Evolutionary conservation across 129 eudicot species (phyloP), one percentile per base, ranked within the genome.

Genomic region (Gnaphalium uliginosum): DNA sequence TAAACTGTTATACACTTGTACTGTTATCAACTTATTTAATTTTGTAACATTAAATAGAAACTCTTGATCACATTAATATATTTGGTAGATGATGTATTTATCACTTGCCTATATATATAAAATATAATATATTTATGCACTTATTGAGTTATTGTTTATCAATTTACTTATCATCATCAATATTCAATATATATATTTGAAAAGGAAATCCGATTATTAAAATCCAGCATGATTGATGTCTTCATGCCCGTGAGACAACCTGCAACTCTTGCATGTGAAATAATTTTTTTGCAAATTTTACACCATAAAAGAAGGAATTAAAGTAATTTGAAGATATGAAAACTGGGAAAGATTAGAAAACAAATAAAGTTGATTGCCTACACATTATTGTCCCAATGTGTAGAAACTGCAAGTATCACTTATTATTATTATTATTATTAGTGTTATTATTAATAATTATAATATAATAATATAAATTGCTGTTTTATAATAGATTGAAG

Each of bases 241-340:
- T 24, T 59, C n/a, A 39, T 68, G 58, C 13, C 60, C 29, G 79
- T 43, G 10, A 78, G 76, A 69, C 71, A 35, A 51, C 61, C 30
- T 41, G 25, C 74, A 62, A 72, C 71, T 50, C 37, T 79, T 63
- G 68, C 82, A 71, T 79, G 82, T 78, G 77, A 78, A 71, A 62
- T 71, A n/a, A 58, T 24, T 60, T 39, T 37, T n/a, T 61, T 43
- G 48, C 78, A 30, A 39, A 79, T 33, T 74, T 71, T 32, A 63
- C 32, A 50, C 72, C 72, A 71, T 71, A 66, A 78, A 62, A 70
- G 17, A 78, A 50, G 66, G 70, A 62, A 61, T 37, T 63, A 10
- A 46, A 22, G 25, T 61, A 32, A 62, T 71, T 78, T 78, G 60
- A 60, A 43, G 71, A 14, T 64, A 25, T 60, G 48, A 64, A 69